Conservation (phyloP, 768 basidiomycete genomes). For the Lactarius vividus region DNA sequence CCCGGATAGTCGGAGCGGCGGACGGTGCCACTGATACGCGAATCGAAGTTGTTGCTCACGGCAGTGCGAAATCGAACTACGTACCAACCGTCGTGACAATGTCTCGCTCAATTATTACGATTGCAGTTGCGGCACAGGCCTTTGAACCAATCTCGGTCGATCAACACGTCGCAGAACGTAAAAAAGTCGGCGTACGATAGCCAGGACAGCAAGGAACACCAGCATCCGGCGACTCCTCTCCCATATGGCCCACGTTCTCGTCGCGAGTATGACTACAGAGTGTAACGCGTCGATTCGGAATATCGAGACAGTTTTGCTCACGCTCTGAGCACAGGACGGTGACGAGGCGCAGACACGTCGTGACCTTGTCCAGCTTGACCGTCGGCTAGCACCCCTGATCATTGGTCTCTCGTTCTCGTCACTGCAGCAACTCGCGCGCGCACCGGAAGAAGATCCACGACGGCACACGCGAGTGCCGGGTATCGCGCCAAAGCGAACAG, state of each 20-base stretch:
- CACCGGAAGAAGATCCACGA: slow-evolving; percentile 13
- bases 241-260: slow-evolving; percentile 35
- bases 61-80: background rate
- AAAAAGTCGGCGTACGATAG: background rate
- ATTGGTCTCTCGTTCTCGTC: background rate
- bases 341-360: slow-evolving; percentile 7
- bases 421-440: background rate
- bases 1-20: background rate
- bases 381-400: background rate
- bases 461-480: slow-evolving; percentile 10
- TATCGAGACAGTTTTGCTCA: background rate
- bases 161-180: background rate
- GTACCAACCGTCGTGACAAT: slow-evolving; percentile 1
- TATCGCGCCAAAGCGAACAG: slow-evolving; percentile 21
- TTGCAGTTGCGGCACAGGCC: slow-evolving; percentile 5
- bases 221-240: slow-evolving; percentile 27
- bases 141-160: background rate
- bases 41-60: background rate
- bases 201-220: background rate
- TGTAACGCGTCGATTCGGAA: no score
- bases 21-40: background rate
- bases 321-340: slow-evolving; percentile 12
- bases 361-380: background rate
- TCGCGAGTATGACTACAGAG: slow-evolving; percentile 30
- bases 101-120: background rate